A percentile compares a stretch with the other conserved stretches of the same genome.
Evolutionary conservation across 192 early-diverging fungal species (phyloP).

Genomic region (Lunasporangiospora selenospora): DNA sequence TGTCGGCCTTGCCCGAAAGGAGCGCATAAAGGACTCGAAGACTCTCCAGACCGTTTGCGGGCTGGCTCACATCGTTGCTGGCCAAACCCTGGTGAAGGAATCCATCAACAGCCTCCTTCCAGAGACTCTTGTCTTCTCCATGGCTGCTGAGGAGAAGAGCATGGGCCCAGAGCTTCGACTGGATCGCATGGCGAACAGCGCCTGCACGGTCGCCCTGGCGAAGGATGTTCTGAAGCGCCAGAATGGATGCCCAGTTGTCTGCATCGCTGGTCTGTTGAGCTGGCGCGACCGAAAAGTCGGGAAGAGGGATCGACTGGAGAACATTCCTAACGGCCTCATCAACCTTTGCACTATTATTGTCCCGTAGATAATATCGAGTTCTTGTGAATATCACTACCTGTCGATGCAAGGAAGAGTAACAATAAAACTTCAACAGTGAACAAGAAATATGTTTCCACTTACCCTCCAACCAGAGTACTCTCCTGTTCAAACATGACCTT

Average conservation of each 20-base stretch:
- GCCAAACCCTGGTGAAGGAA: conserved; percentile 65
- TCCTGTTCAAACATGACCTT: conserved; percentile 60
- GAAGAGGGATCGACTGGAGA: background rate
- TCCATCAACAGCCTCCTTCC: conserved; percentile 71
- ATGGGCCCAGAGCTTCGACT: conserved; percentile 75
- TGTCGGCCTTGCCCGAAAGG: conserved; percentile 58
- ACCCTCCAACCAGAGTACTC: conserved; percentile 55
- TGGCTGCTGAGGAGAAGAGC: conserved; percentile 85
- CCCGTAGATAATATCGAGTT: background rate
- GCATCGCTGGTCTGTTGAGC: conserved; percentile 48
- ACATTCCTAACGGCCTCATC: conserved; percentile 56
- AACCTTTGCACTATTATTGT: conserved; percentile 43
- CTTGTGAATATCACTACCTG: background rate
- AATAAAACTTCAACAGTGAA: background rate
- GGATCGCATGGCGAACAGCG: conserved; percentile 57
- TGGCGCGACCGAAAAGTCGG: conserved; percentile 18
- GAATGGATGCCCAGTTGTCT: conserved; percentile 34
- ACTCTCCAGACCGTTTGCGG: conserved; percentile 27
- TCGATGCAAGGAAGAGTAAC: background rate
- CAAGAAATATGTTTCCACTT: conserved; percentile 25
- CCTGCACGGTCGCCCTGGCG: conserved; percentile 64
- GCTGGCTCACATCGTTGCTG: background rate
- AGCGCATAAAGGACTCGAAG: conserved; percentile 65
- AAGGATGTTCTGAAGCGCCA: conserved; percentile 68
- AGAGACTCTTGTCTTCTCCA: conserved; percentile 75